Evolutionary conservation across 805 yeast species (phyloP).

Genomic region (Candida caryicola): DNA sequence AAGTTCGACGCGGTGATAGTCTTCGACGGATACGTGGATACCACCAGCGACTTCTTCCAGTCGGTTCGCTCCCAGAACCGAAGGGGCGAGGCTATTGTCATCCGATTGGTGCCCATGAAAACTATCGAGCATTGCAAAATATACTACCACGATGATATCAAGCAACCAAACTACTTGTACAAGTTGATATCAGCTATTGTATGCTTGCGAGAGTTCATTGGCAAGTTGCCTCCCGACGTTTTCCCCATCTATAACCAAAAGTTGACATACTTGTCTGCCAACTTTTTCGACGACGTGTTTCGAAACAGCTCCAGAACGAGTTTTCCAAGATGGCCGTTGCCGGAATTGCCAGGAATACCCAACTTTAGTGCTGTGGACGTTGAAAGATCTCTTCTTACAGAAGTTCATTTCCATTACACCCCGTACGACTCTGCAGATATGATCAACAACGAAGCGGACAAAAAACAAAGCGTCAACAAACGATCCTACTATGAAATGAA

Average conservation of each 20-base stretch:
- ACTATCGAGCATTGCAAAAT: slow-evolving; percentile 78
- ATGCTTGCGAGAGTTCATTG: slow-evolving; percentile 76
- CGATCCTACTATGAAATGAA: slow-evolving; percentile 54
- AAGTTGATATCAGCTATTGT: slow-evolving; percentile 80
- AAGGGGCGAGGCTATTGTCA: slow-evolving; percentile 45
- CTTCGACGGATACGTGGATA: slow-evolving; percentile 60
- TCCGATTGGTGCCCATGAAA: slow-evolving; percentile 72
- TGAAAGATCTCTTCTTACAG: slow-evolving; percentile 71
- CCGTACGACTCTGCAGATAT: slow-evolving; percentile 48
- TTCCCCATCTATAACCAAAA: slow-evolving; percentile 71
- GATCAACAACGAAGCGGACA: slow-evolving; percentile 23
- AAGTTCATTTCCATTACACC: slow-evolving; percentile 61
- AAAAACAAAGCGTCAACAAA: slow-evolving; percentile 15
- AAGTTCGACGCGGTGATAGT: slow-evolving; percentile 60
- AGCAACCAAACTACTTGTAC: slow-evolving; percentile 46
- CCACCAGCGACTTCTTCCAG: slow-evolving; percentile 28
- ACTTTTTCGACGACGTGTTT: slow-evolving; percentile 52
- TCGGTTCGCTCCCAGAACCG: slow-evolving; percentile 28
- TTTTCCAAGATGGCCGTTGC: slow-evolving; percentile 67
- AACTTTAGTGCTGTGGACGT: slow-evolving; percentile 70
- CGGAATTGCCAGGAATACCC: slow-evolving; percentile 64
- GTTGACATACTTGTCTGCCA: slow-evolving; percentile 53
- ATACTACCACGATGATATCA: slow-evolving; percentile 36
- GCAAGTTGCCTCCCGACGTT: slow-evolving; percentile 75
- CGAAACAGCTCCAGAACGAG: slow-evolving; percentile 8